Percentiles rank a stretch among this genome's conserved stretches.
These are phyloP conservation scores for Phlyctochytrium bullatum DNA, from an alignment of 192 early-diverging fungal species.

Conservation along the genomic window DNA sequence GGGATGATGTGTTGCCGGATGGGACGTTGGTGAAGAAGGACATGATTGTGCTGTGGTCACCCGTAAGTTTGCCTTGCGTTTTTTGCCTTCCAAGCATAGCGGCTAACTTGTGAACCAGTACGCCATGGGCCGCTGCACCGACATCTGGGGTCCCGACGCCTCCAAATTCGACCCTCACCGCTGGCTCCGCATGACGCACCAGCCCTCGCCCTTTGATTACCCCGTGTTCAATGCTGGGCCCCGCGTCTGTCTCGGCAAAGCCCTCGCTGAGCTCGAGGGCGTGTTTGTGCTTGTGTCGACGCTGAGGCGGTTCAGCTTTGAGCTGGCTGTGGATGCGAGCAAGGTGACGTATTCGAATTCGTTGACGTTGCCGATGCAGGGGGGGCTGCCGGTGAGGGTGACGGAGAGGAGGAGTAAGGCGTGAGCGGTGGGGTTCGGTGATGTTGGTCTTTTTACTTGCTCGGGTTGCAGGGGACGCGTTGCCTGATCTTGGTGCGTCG, in stretches of 20 bases:
- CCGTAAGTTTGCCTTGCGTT: constrained; percentile 31
- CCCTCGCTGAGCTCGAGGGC: constrained; percentile 36
- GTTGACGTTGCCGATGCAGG: constrained; percentile 26
- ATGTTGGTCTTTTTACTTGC: too few relatives aligned
- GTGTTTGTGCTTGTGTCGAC: constrained; percentile 25
- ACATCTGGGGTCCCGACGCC: constrained; percentile 65
- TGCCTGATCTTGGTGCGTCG: too few relatives aligned
- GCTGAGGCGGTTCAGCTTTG: constrained; percentile 21
- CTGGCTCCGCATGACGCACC: constrained; percentile 42
- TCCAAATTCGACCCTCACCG: constrained; percentile 58
- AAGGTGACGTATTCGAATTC: constrained; percentile 11
- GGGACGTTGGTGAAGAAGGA: constrained; percentile 49
- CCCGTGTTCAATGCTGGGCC: constrained; percentile 30
- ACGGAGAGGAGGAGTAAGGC: neutral
- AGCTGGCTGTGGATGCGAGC: constrained; percentile 1
- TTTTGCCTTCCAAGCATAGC: constrained; percentile 50
- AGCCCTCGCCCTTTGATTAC: constrained; percentile 30
- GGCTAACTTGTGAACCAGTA: constrained; percentile 49
- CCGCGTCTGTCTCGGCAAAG: constrained; percentile 35
- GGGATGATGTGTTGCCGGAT: constrained; percentile 60
- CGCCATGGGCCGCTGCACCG: constrained; percentile 44
- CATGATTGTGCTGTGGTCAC: constrained; percentile 38
- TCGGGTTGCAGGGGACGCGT: too few relatives aligned
- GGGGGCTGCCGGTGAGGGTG: neutral
- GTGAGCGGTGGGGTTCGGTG: too few relatives aligned